Conservation (phyloP, 805 yeast genomes). For the Wickerhamiella sorbophila region DNA sequence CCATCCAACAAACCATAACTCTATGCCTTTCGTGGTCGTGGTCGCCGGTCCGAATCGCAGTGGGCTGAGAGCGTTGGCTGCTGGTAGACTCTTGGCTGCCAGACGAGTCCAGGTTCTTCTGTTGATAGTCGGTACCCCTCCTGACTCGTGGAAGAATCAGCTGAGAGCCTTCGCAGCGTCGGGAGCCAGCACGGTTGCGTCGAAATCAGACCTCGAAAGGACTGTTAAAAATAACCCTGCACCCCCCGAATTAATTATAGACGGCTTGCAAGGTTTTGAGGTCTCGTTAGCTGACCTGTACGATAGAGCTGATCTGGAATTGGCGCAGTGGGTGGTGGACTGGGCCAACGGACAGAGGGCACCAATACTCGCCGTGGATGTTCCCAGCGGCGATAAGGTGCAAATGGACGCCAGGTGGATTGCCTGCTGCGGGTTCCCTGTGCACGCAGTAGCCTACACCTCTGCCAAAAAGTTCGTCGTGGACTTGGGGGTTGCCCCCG, state of each 20-base stretch:
- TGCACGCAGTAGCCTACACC: slow-evolving; percentile 30
- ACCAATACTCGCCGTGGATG: slow-evolving; percentile 52
- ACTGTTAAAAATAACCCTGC: slow-evolving; percentile 45
- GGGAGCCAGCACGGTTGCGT: slow-evolving; percentile 51
- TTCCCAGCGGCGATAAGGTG: slow-evolving; percentile 47
- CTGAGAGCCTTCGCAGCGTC: slow-evolving; percentile 38
- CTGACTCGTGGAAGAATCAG: slow-evolving; percentile 34
- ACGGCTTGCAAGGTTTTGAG: slow-evolving; percentile 77
- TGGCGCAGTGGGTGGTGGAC: slow-evolving; percentile 31
- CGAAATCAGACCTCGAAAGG: slow-evolving; percentile 6
- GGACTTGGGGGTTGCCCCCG: background rate
- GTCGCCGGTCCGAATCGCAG: slow-evolving; percentile 54
- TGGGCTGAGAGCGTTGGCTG: slow-evolving; percentile 60
- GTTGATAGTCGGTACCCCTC: slow-evolving; percentile 18
- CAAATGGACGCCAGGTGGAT: slow-evolving; percentile 39
- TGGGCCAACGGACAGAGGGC: slow-evolving; percentile 50
- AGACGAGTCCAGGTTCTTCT: slow-evolving; percentile 59
- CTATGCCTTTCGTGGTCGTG: slow-evolving; percentile 61
- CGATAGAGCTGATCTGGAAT: slow-evolving; percentile 21
- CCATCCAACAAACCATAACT: slow-evolving; percentile 52
- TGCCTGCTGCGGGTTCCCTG: slow-evolving; percentile 59
- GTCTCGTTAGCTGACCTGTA: slow-evolving; percentile 47
- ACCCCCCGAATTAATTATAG: slow-evolving; percentile 57
- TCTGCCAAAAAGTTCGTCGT: slow-evolving; percentile 1
- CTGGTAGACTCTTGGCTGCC: slow-evolving; percentile 66